Percentiles rank a stretch among this genome's conserved stretches.
Conservation (phyloP, 345 rosid species). For the Pistacia integerrima region DNA sequence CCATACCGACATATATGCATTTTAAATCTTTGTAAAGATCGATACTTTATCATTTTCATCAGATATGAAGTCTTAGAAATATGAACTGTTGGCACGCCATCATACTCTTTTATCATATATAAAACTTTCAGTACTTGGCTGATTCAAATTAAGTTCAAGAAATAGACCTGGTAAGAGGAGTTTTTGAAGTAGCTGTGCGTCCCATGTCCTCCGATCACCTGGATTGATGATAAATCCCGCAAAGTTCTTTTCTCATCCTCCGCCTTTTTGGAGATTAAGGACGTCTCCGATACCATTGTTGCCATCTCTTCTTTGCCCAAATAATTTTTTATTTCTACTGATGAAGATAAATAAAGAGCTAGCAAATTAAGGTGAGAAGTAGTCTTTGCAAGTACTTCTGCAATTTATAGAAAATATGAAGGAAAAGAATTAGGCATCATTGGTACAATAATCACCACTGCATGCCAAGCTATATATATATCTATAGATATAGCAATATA, state of each 20-base stretch:
- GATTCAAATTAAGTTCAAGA: background rate
- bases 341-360: background rate
- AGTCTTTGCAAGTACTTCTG: background rate
- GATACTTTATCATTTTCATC: too few species aligned
- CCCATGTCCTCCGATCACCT: conserved; percentile 58
- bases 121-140: too few species aligned
- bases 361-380: background rate
- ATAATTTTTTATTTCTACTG: too few species aligned
- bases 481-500: too few species aligned
- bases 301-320: background rate
- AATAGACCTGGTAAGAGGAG: conserved; percentile 51
- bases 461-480: background rate
- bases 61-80: too few species aligned
- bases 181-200: conserved; percentile 52
- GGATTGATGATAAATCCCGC: conserved; percentile 16
- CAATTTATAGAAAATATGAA: conserved; percentile 1
- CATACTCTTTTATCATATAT: background rate
- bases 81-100: too few species aligned
- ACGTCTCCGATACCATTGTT: background rate
- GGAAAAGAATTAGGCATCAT: background rate
- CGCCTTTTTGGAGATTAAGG: background rate
- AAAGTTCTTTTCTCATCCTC: background rate
- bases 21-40: too few species aligned
- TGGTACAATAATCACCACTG: background rate
- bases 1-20: too few species aligned